A percentile compares a stretch with the other conserved stretches of the same genome.
Conservation (phyloP, 75 land plant genomes). For the Larix kaempferi region DNA sequence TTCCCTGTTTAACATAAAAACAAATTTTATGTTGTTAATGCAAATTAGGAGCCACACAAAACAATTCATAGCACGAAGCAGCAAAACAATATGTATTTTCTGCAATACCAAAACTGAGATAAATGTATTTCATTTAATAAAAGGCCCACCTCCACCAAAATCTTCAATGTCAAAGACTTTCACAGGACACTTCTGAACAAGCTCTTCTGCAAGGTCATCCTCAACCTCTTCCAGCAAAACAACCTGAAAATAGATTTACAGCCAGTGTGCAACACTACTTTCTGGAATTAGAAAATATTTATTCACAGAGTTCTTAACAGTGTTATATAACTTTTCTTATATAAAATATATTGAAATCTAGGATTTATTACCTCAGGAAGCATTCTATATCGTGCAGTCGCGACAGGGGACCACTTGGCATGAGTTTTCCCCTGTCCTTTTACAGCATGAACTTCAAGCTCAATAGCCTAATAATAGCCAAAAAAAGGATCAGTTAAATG, state of each 20-base stretch:
- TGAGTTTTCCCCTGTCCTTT: conserved; percentile 94
- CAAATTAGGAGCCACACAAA: too few relatives aligned
- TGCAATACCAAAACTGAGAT: too few relatives aligned
- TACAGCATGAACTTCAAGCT: conserved; percentile 95
- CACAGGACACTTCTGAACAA: conserved; percentile 79
- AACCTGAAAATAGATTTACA: conserved; percentile 35
- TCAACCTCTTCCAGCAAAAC: conserved; percentile 67
- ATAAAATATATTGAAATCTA: not conserved
- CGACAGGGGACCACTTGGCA: conserved; percentile 99
- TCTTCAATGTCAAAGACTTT: conserved; percentile 98
- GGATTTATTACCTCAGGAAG: conserved; percentile 75
- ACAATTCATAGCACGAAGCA: too few relatives aligned
- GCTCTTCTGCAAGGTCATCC: conserved; percentile 69
- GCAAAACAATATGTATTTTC: too few relatives aligned
- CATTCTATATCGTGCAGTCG: conserved; percentile 93
- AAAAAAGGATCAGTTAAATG: too few relatives aligned
- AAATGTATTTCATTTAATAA: not conserved
- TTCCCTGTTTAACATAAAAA: conserved; percentile 29
- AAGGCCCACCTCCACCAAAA: conserved; percentile 37
- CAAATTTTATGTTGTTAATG: too few relatives aligned
- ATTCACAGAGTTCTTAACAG: too few relatives aligned
- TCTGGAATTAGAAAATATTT: not conserved
- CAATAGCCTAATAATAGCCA: conserved; percentile 55
- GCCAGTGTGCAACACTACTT: not conserved
- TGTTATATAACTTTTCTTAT: too few relatives aligned